Evolutionary conservation across 2,329 filamentous ascomycete genomes (phyloP).

Genomic region (Aspergillus sp.): DNA sequence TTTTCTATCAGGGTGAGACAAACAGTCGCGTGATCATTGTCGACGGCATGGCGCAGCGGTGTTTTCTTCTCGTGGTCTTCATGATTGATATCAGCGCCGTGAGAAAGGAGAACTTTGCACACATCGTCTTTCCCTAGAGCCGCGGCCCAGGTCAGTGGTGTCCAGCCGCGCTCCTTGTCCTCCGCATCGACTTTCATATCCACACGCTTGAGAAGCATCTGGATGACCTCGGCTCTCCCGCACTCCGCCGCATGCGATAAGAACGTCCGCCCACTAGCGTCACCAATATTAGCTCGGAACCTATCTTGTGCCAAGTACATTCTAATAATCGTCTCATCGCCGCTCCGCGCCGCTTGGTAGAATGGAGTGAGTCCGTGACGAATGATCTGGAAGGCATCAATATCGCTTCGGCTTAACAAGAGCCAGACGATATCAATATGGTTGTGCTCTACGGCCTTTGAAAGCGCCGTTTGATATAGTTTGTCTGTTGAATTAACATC

Average conservation of each 20-base stretch:
- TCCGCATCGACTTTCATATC: background rate
- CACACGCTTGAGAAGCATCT: background rate
- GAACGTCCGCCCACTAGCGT: background rate
- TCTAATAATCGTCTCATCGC: background rate
- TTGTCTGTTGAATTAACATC: background rate
- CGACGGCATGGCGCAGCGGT: too few species aligned
- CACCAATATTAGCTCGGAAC: background rate
- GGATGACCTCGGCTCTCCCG: background rate
- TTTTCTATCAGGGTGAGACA: too few species aligned
- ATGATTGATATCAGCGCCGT: background rate
- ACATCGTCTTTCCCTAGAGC: background rate
- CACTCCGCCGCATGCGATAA: background rate
- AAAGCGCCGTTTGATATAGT: background rate
- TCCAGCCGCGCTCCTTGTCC: background rate
- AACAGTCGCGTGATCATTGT: too few species aligned
- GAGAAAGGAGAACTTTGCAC: background rate
- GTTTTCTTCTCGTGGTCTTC: too few species aligned
- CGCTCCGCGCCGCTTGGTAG: background rate
- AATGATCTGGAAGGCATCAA: background rate
- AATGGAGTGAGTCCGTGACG: background rate
- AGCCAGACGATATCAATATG: conserved; percentile 1
- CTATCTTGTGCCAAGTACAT: background rate
- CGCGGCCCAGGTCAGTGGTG: background rate
- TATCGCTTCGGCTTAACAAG: background rate
- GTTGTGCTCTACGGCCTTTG: background rate